Conservation (phyloP, 768 basidiomycete species). For the Sarcodon aspratus region DNA sequence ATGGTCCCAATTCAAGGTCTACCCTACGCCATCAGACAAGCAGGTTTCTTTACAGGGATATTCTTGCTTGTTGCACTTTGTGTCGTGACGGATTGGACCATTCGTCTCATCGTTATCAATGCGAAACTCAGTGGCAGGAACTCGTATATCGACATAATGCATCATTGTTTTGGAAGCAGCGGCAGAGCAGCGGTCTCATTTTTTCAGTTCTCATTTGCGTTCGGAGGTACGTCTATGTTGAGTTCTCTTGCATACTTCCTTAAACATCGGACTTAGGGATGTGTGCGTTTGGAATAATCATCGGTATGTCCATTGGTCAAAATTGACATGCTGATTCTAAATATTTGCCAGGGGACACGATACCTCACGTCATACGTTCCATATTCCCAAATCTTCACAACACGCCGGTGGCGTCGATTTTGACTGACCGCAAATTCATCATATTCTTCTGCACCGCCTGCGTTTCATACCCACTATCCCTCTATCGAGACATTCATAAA, state of each 20-base stretch:
- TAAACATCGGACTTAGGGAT: constrained; percentile 45
- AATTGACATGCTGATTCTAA: background rate
- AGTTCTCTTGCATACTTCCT: constrained; percentile 1
- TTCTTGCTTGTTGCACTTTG: constrained; percentile 74
- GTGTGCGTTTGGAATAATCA: constrained; percentile 97
- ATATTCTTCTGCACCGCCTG: constrained; percentile 78
- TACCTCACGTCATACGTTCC: constrained; percentile 86
- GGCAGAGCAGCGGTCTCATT: constrained; percentile 93
- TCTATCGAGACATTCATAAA: constrained; percentile 97
- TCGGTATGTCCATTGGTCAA: constrained; percentile 28
- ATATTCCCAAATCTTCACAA: constrained; percentile 58
- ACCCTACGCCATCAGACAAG: constrained; percentile 90
- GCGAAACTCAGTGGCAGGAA: constrained; percentile 90
- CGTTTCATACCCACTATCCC: constrained; percentile 89
- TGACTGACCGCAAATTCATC: constrained; percentile 83
- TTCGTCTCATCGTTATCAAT: constrained; percentile 89
- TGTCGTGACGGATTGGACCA: constrained; percentile 93
- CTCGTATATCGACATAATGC: constrained; percentile 92
- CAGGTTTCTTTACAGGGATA: constrained; percentile 85
- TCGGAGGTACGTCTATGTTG: constrained; percentile 56
- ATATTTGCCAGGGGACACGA: constrained; percentile 67
- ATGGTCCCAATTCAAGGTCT: constrained; percentile 47
- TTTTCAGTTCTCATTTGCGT: constrained; percentile 97
- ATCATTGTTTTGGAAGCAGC: constrained; percentile 80
- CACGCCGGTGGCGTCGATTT: constrained; percentile 63